Percentiles rank a stretch among this genome's conserved stretches.
phyloP scores from a whole-genome alignment of 176 grass and related monocot species.

The Luzula sylvatica region DNA sequence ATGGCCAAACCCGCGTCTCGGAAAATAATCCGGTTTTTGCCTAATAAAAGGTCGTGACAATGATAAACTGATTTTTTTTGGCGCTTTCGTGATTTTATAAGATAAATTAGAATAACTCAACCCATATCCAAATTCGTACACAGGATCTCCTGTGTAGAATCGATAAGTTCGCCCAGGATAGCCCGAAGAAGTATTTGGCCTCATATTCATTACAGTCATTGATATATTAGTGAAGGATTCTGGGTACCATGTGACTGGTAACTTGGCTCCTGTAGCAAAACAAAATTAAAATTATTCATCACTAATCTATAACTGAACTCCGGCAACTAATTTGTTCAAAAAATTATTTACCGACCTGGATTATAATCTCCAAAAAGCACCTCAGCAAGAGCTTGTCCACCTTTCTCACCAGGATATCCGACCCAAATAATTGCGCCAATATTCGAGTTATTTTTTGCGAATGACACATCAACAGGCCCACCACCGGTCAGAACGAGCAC shows the following conservation, averaged over 20 bases:
- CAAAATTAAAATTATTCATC: neutral
- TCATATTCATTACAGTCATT: conserved; percentile 78
- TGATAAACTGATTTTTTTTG: conserved; percentile 45
- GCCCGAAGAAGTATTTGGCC: conserved; percentile 32
- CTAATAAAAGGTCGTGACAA: conserved; percentile 21
- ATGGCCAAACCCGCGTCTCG: conserved; percentile 37
- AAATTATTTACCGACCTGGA: conserved; percentile 30
- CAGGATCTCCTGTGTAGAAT: conserved; percentile 74
- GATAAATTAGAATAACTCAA: conserved; percentile 76
- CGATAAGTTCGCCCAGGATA: conserved; percentile 84
- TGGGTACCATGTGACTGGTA: conserved; percentile 60
- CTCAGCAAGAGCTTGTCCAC: conserved; percentile 62
- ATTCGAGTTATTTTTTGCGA: conserved; percentile 34
- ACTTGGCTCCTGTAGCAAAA: conserved; percentile 31
- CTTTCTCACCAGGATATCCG: conserved; percentile 72
- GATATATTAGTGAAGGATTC: conserved; percentile 55
- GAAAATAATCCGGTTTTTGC: conserved; percentile 21
- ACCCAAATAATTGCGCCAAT: conserved; percentile 66
- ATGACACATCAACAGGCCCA: conserved; percentile 70
- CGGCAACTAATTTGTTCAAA: neutral
- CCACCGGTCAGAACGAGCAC: conserved; percentile 60
- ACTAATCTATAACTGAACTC: no score
- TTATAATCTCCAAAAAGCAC: conserved; percentile 65
- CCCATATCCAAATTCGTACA: conserved; percentile 73
- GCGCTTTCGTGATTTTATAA: conserved; percentile 37